Conservation (phyloP, 2,329 filamentous ascomycete genomes). For the Monosporascus cannonballus region DNA sequence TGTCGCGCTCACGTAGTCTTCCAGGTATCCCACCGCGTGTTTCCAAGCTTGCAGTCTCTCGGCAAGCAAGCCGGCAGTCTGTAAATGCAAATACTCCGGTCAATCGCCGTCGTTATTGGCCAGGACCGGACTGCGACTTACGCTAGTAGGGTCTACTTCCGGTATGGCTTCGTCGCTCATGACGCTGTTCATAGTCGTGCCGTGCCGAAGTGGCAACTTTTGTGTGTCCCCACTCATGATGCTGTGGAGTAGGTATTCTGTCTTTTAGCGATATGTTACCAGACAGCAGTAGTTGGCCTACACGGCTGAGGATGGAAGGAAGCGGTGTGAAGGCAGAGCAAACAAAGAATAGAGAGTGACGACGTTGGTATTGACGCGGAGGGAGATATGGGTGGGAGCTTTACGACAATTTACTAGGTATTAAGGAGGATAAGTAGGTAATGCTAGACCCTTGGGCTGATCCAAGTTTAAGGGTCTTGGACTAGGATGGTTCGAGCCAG, state of each 20-base stretch:
- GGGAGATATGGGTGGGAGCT: too few relatives aligned
- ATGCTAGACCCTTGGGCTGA: too few relatives aligned
- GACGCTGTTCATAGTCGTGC: constrained; percentile 36
- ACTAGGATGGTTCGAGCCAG: background rate
- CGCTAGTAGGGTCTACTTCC: constrained; percentile 51
- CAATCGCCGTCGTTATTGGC: constrained; percentile 4
- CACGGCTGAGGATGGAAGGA: too few relatives aligned
- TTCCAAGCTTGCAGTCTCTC: constrained; percentile 95
- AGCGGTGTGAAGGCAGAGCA: too few relatives aligned
- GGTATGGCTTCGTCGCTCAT: constrained; percentile 53
- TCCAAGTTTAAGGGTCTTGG: background rate
- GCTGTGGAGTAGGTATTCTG: background rate
- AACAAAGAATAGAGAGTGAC: too few relatives aligned
- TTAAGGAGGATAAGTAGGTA: too few relatives aligned
- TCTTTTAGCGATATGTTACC: background rate
- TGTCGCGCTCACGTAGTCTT: constrained; percentile 79
- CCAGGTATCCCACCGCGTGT: constrained; percentile 83
- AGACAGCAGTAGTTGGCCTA: too few relatives aligned
- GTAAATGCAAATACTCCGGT: constrained; percentile 1
- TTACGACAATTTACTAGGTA: too few relatives aligned
- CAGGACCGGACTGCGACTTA: constrained; percentile 30
- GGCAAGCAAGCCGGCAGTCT: constrained; percentile 75
- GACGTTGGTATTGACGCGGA: too few relatives aligned
- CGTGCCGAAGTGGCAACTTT: constrained; percentile 39
- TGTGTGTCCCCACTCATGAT: constrained; percentile 27